These are phyloP conservation scores for Phalaenopsis aphrodite DNA, from an alignment of 106 monocot species.

Conservation along the genomic window DNA sequence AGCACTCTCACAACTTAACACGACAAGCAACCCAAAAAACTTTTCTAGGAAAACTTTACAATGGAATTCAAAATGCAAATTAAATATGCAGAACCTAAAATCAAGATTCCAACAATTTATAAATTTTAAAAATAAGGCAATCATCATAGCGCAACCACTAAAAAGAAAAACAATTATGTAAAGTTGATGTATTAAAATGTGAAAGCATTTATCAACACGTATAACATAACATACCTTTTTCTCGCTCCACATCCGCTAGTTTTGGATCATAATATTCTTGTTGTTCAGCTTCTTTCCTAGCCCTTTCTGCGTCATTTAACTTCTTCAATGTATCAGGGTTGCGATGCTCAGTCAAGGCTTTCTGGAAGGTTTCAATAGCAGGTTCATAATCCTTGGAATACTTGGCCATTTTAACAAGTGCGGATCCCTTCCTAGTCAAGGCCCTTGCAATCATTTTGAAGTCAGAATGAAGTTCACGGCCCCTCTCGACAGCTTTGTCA, in stretches of 20 bases:
- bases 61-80: neutral
- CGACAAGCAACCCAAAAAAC: too few species aligned
- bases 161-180: neutral
- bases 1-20: too few species aligned
- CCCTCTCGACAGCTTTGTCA: slow-evolving; percentile 91
- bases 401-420: slow-evolving; percentile 69
- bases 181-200: neutral
- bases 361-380: slow-evolving; percentile 92
- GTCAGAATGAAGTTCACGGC: slow-evolving; percentile 84
- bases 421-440: slow-evolving; percentile 86
- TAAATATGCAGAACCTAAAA: neutral
- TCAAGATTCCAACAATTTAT: neutral
- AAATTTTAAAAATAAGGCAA: neutral
- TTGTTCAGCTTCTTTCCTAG: slow-evolving; percentile 88
- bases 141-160: neutral
- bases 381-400: slow-evolving; percentile 64
- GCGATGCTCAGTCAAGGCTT: slow-evolving; percentile 86
- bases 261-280: slow-evolving; percentile 90
- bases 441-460: slow-evolving; percentile 92
- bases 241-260: slow-evolving; percentile 85
- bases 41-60: too few species aligned
- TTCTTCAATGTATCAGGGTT: slow-evolving; percentile 90
- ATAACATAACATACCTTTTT: slow-evolving; percentile 57
- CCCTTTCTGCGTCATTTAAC: slow-evolving; percentile 80
- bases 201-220: neutral